Evolutionary conservation across 345 rosid species (phyloP).

Genomic region (Gossypium turneri): DNA sequence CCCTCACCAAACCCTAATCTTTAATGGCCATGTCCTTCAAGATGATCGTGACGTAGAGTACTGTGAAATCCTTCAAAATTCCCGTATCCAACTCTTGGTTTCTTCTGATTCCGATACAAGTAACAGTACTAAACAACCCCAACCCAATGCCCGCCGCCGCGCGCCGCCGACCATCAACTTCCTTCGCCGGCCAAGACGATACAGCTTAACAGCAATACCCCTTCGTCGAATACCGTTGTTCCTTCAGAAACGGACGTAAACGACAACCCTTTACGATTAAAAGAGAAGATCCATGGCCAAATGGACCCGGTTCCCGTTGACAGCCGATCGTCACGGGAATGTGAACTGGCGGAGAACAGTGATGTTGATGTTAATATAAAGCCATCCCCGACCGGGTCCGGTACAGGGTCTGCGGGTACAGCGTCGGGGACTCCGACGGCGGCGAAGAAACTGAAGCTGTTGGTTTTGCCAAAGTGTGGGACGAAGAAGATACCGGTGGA

Average conservation of each 20-base stretch:
- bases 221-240: conserved; percentile 30
- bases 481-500: conserved; percentile 63
- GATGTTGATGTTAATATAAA: conserved; percentile 30
- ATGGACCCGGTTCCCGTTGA: conserved; percentile 38
- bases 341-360: conserved; percentile 29
- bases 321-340: conserved; percentile 23
- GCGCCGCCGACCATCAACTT: conserved; percentile 16
- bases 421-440: background rate
- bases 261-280: conserved; percentile 33
- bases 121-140: conserved; percentile 2
- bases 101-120: conserved; percentile 15
- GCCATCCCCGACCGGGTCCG: conserved; percentile 29
- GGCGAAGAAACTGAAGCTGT: conserved; percentile 50
- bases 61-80: conserved; percentile 56
- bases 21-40: conserved; percentile 58
- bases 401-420: conserved; percentile 12
- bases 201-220: conserved; percentile 34
- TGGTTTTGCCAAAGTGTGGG: conserved; percentile 57
- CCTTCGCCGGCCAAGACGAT: conserved; percentile 25
- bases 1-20: conserved; percentile 50
- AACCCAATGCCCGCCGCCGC: conserved; percentile 5
- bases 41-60: conserved; percentile 56
- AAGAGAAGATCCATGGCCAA: conserved; percentile 37
- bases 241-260: conserved; percentile 29
- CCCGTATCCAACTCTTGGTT: conserved; percentile 51